Evolutionary conservation across 192 early-diverging fungal genomes (phyloP).

Genomic region (Jimgerdemannia lactiflua): DNA sequence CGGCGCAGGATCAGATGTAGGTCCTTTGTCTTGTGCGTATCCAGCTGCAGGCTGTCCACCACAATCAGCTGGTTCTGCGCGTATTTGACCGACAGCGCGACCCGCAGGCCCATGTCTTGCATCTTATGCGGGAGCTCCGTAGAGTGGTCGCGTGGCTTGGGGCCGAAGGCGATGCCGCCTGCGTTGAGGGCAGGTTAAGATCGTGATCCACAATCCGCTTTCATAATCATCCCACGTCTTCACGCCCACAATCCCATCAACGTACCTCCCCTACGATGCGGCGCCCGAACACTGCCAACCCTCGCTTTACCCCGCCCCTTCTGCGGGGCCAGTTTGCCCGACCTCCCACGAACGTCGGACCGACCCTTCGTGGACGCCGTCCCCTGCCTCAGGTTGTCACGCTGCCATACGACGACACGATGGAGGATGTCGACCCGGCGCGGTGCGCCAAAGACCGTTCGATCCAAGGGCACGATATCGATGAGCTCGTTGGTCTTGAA

Average conservation of each 20-base stretch:
- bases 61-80: conserved; percentile 85
- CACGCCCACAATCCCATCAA: not conserved
- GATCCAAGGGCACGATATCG: conserved; percentile 68
- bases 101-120: conserved; percentile 78
- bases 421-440: conserved; percentile 81
- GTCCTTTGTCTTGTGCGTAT: conserved; percentile 56
- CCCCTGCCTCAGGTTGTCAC: conserved; percentile 74
- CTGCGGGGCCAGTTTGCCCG: conserved; percentile 81
- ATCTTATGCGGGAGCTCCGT: conserved; percentile 86
- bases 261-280: conserved; percentile 84
- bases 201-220: not conserved
- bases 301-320: conserved; percentile 95
- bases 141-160: conserved; percentile 78
- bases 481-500: conserved; percentile 71
- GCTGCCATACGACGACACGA: conserved; percentile 84
- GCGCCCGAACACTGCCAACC: conserved; percentile 78
- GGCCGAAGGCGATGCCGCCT: conserved; percentile 87
- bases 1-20: conserved; percentile 29
- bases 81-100: conserved; percentile 87
- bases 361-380: conserved; percentile 81
- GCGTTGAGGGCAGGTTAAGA: not conserved
- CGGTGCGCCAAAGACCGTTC: conserved; percentile 71
- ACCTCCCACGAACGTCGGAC: conserved; percentile 82
- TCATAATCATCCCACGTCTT: not conserved
- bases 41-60: conserved; percentile 64